A percentile compares a stretch with the other conserved stretches of the same genome.
Evolutionary conservation across 345 rosid genomes (phyloP).

Genomic region (Microcos paniculata): DNA sequence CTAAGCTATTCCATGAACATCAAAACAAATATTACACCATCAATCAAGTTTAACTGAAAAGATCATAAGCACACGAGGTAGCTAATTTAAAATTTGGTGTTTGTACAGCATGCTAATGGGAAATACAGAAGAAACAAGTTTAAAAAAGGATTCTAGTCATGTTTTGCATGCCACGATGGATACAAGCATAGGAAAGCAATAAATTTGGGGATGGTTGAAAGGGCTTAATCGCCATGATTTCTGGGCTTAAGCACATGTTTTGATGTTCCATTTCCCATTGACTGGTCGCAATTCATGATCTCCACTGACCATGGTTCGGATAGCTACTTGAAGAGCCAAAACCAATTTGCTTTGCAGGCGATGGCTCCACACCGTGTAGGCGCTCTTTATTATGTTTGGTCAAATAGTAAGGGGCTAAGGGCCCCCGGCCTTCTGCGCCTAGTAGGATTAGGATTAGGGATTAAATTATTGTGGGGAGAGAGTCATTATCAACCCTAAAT

Average conservation of each 20-base stretch:
- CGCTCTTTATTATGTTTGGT: neutral
- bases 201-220: neutral
- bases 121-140: neutral
- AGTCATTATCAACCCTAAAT: constrained; percentile 19
- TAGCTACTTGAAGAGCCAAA: neutral
- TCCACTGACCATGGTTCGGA: neutral
- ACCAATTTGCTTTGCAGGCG: constrained; percentile 3
- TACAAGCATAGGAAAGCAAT: neutral
- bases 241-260: constrained; percentile 9
- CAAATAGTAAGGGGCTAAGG: constrained; percentile 7
- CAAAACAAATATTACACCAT: neutral
- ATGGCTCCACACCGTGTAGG: neutral
- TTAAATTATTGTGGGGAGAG: constrained; percentile 2
- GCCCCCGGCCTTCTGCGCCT: neutral
- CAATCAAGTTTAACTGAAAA: neutral
- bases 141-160: neutral
- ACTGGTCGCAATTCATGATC: neutral
- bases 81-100: neutral
- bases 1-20: neutral
- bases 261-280: constrained; percentile 3
- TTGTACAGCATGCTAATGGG: neutral
- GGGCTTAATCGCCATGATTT: neutral
- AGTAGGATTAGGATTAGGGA: neutral
- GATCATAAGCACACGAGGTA: neutral
- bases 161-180: neutral